These are phyloP conservation scores for Blastobotrys capitulatus DNA, from an alignment of 1,139 yeast species.

Conservation along the genomic window DNA sequence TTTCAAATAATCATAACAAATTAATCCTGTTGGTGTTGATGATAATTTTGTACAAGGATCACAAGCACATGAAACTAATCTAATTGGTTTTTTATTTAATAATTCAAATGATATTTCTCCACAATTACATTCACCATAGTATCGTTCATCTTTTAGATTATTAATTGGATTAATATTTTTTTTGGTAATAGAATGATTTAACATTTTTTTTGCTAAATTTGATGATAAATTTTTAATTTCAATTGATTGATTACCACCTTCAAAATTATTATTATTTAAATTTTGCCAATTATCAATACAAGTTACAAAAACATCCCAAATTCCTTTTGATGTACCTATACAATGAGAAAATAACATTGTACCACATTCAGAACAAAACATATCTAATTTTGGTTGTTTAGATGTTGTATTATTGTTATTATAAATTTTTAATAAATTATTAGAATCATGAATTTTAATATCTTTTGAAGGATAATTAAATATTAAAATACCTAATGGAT, in stretches of 20 bases:
- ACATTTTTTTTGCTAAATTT: too few species aligned
- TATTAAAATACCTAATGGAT: not conserved
- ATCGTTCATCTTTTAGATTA: not conserved
- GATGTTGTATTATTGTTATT: not conserved
- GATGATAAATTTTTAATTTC: not conserved
- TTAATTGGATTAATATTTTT: too few species aligned
- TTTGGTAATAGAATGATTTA: too few species aligned
- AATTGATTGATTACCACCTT: not conserved
- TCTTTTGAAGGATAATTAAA: not conserved
- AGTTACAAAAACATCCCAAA: not conserved
- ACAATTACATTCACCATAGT: not conserved
- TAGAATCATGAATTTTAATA: not conserved
- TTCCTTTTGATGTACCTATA: not conserved
- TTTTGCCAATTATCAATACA: not conserved
- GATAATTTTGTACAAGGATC: not conserved
- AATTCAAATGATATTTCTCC: not conserved
- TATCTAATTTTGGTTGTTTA: not conserved
- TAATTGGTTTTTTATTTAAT: not conserved
- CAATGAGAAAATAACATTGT: not conserved
- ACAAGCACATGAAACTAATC: conserved; percentile 1
- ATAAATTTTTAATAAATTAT: too few species aligned
- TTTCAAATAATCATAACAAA: not conserved
- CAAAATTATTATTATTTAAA: not conserved
- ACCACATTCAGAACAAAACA: not conserved
- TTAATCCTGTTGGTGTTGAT: not conserved